Base-by-base conservation (phyloP, 129 eudicot genomes). In the Helichrysum umbraculigerum region DNA sequence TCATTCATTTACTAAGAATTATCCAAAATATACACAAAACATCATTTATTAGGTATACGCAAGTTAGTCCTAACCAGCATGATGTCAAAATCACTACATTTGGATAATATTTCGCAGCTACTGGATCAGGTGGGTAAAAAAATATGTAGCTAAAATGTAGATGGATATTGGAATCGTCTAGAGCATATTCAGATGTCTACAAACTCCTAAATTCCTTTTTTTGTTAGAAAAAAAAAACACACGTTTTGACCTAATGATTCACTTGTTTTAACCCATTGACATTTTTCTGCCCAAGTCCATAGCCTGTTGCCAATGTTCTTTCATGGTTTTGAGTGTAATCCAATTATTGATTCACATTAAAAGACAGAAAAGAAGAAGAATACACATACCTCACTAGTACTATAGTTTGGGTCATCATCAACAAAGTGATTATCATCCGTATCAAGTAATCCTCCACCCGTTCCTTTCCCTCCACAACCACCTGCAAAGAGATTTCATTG, bases 381-480 rank as follows among this genome's bases (percentile, higher is more conserved):
- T 44, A 42, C 34, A 25, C 39, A 20, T 51, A 92, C 98, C 96
- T 92, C 96, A 70, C 76, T 83, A 72, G 89, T 89, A 63, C 80
- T 85, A 82, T 89, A 86, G 81, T 88, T 92, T 73, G 96, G 93
- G 70, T 92, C 96, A 37, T 85, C 83, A 30, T 88, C 89, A 12
- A 86, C 70, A 11, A 57, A 61, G 57, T 72, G 70, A 22, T 80
- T 87, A 70, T 87, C 92, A 25, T 81, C 87, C 76, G 64, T 75
- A 81, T 92, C 96, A 72, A 85, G 85, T 47, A 88, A 74, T 28
- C 90, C 92, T 52, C 89, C 97, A 90, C 92, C 87, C 4, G 92
- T 87, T 85, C 89, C 97, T 82, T 87, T 88, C 29, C 92, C 97
- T n/a, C 94, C 97, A 85, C 81, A 81, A 69, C 92, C 95, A 56